A percentile compares a stretch with the other conserved stretches of the same genome.
These are phyloP conservation scores for Pisolithus marmoratus DNA, from an alignment of 768 basidiomycete species.

Conservation along the genomic window DNA sequence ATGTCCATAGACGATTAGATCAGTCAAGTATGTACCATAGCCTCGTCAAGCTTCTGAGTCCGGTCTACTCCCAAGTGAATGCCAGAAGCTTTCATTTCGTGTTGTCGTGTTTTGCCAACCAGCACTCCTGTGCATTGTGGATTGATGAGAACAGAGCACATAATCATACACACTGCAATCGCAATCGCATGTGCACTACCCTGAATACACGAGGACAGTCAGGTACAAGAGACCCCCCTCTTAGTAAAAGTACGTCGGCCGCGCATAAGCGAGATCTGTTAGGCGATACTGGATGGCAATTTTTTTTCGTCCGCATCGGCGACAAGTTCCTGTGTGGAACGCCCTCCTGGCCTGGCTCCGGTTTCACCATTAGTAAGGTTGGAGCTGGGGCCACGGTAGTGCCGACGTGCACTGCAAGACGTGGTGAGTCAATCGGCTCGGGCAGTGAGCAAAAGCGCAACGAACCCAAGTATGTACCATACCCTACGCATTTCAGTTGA, in stretches of 20 bases:
- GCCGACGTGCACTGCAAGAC: slow-evolving; percentile 39
- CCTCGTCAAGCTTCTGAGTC: too few relatives aligned
- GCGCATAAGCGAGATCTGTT: too few relatives aligned
- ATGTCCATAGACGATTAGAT: neutral
- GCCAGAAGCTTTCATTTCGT: neutral
- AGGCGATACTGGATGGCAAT: neutral
- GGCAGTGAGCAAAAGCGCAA: neutral
- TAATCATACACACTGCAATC: too few relatives aligned
- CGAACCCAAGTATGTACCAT: slow-evolving; percentile 40
- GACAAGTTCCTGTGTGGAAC: neutral
- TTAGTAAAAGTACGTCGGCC: too few relatives aligned
- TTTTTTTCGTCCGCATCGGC: neutral
- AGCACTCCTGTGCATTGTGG: too few relatives aligned
- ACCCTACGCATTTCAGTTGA: slow-evolving; percentile 22
- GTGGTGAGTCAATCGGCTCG: neutral
- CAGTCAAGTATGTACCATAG: neutral
- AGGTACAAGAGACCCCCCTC: too few relatives aligned
- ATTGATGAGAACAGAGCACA: too few relatives aligned
- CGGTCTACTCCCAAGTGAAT: neutral
- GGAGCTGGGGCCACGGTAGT: slow-evolving; percentile 52
- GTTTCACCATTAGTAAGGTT: slow-evolving; percentile 29
- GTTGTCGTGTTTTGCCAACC: neutral
- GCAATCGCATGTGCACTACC: too few relatives aligned
- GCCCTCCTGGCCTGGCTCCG: neutral
- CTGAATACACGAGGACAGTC: too few relatives aligned